A percentile compares a stretch with the other conserved stretches of the same genome.
These are phyloP conservation scores for Corrigiola litoralis DNA, from an alignment of 179 eudicot species.

Conservation along the genomic window DNA sequence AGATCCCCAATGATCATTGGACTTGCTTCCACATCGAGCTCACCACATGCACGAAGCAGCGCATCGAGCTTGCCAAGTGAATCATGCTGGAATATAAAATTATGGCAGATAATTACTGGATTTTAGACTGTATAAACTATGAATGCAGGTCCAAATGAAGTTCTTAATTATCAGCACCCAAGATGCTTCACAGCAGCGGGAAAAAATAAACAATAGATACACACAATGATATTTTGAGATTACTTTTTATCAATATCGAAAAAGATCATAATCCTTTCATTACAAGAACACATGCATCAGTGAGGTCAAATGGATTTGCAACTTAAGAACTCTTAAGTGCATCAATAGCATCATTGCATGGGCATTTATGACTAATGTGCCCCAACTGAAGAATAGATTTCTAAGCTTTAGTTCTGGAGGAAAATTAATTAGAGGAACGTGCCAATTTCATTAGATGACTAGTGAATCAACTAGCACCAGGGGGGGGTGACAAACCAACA, in stretches of 20 bases:
- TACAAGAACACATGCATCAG: too few species aligned
- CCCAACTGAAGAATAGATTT: background rate
- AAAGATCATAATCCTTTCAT: too few species aligned
- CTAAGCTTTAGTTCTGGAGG: background rate
- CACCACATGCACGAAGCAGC: conserved; percentile 51
- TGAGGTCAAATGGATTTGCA: too few species aligned
- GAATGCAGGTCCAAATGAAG: background rate
- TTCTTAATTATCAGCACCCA: background rate
- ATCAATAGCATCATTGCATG: too few species aligned
- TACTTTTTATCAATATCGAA: too few species aligned
- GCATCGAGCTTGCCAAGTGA: conserved; percentile 50
- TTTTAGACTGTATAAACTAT: background rate
- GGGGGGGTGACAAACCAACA: background rate
- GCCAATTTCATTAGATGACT: background rate
- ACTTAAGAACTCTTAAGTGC: too few species aligned
- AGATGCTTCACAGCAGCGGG: background rate
- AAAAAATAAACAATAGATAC: too few species aligned
- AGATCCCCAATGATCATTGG: conserved; percentile 48
- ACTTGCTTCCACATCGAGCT: conserved; percentile 50
- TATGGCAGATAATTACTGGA: background rate
- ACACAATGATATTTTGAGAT: too few species aligned
- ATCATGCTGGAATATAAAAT: conserved; percentile 35
- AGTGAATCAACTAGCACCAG: background rate
- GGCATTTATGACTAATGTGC: background rate
- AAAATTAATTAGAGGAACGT: background rate